A percentile compares a stretch with the other conserved stretches of the same genome.
Evolutionary conservation across 1,284 basidiomycete species (phyloP).

Genomic region (Paramarasmius palmivorus): DNA sequence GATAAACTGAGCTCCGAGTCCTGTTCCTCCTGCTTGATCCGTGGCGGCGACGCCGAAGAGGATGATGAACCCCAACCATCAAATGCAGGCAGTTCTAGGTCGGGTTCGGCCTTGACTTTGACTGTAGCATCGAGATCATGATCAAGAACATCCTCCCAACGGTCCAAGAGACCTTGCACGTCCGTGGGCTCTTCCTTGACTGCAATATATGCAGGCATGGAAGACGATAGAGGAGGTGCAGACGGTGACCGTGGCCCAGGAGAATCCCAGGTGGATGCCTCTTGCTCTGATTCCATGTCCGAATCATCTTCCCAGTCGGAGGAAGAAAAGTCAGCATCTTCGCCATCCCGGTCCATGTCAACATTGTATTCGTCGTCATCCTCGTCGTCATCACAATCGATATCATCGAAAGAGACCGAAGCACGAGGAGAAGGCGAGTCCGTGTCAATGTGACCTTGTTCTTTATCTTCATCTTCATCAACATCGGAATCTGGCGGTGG

Average conservation of each 20-base stretch:
- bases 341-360: constrained; percentile 10
- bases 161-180: constrained; percentile 60
- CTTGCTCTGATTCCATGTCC: constrained; percentile 22
- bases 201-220: constrained; percentile 29
- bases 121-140: constrained; percentile 22
- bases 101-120: constrained; percentile 6
- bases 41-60: constrained; percentile 15
- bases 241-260: constrained; percentile 61
- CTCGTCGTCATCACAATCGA: constrained; percentile 13
- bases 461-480: constrained; percentile 17
- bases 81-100: constrained; percentile 7
- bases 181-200: constrained; percentile 64
- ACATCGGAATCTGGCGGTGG: constrained; percentile 24
- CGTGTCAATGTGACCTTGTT: constrained; percentile 11
- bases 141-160: constrained; percentile 53
- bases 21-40: constrained; percentile 47
- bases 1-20: constrained; percentile 24
- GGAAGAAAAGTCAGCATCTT: constrained; percentile 14
- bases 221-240: constrained; percentile 35
- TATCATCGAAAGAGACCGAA: constrained; percentile 4
- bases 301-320: constrained; percentile 10
- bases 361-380: constrained; percentile 2
- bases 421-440: constrained; percentile 1
- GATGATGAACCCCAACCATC: constrained; percentile 6
- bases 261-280: constrained; percentile 44